Percentiles rank a stretch among this genome's conserved stretches.
These are phyloP conservation scores for Phialophora macrospora DNA, from an alignment of 2,329 filamentous ascomycete genomes.

Conservation along the genomic window DNA sequence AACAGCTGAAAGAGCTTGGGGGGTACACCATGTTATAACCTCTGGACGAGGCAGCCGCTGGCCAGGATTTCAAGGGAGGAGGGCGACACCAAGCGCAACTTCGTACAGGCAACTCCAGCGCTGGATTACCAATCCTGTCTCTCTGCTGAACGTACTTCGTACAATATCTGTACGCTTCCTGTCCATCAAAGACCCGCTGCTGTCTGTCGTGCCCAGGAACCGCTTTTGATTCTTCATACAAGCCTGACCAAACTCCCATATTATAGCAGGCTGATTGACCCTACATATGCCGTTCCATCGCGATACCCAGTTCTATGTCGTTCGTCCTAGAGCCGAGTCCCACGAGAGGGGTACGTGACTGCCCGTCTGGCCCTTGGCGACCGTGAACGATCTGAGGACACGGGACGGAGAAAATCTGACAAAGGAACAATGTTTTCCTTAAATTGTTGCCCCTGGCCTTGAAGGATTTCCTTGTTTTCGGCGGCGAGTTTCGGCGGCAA, in stretches of 20 bases:
- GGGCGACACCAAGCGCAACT: background rate
- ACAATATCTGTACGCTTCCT: background rate
- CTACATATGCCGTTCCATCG: no score
- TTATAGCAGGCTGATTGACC: background rate
- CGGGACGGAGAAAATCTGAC: background rate
- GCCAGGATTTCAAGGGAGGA: background rate
- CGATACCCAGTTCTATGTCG: background rate
- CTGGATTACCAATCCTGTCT: background rate
- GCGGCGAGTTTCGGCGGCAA: background rate
- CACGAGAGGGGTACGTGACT: constrained; percentile 10
- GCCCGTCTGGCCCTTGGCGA: constrained; percentile 12
- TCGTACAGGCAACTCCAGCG: background rate
- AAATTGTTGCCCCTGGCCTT: constrained; percentile 20
- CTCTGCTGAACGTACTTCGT: background rate
- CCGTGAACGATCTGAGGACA: constrained; percentile 3
- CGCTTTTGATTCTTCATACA: background rate
- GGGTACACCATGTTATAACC: background rate
- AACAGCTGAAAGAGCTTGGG: background rate
- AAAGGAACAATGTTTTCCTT: constrained; percentile 2
- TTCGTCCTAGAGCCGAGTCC: background rate
- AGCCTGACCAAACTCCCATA: background rate
- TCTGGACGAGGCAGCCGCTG: background rate
- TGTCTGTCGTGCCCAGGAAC: background rate
- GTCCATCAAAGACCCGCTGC: background rate
- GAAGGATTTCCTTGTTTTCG: constrained; percentile 14